A percentile compares a stretch with the other conserved stretches of the same genome.
Evolutionary conservation across 1,284 basidiomycete species (phyloP).

Genomic region (Singerocomus inundabilis): DNA sequence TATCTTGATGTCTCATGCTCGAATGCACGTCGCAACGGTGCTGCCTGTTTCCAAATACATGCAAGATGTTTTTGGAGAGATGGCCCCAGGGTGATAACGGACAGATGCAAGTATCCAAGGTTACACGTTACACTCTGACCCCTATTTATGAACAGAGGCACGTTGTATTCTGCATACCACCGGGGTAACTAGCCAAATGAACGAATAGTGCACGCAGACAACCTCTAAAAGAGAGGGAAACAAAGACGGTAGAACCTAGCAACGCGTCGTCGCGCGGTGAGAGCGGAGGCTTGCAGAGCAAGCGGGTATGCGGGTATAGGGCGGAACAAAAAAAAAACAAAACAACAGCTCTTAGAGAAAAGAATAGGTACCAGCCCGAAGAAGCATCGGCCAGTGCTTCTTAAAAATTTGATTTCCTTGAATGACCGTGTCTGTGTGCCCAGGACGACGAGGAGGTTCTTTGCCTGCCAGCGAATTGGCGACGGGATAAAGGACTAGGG

Average conservation of each 20-base stretch:
- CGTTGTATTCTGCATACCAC: not conserved
- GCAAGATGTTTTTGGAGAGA: too few relatives aligned
- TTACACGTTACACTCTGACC: too few relatives aligned
- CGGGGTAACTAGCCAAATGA: not conserved
- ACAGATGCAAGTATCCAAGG: slow-evolving; percentile 7
- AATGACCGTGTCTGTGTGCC: too few relatives aligned
- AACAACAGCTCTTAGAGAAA: not conserved
- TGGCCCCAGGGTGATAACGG: not conserved
- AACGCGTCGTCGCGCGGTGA: slow-evolving; percentile 10
- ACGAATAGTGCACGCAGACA: slow-evolving; percentile 10
- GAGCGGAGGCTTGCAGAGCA: not conserved
- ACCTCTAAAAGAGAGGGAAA: too few relatives aligned
- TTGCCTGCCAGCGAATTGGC: too few relatives aligned
- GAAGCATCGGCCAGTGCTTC: slow-evolving; percentile 2
- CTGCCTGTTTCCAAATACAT: too few relatives aligned
- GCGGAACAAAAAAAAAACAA: not conserved
- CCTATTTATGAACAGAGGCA: not conserved
- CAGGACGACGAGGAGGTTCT: too few relatives aligned
- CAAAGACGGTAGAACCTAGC: slow-evolving; percentile 1
- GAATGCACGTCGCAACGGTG: too few relatives aligned
- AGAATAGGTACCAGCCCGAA: not conserved
- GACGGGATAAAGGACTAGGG: slow-evolving; percentile 7
- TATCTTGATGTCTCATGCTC: too few relatives aligned
- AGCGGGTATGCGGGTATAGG: not conserved
- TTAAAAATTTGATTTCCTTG: slow-evolving; percentile 10